These are phyloP conservation scores for Aureobasidium sp. DNA, from an alignment of 2,329 filamentous ascomycete genomes.

Conservation along the genomic window DNA sequence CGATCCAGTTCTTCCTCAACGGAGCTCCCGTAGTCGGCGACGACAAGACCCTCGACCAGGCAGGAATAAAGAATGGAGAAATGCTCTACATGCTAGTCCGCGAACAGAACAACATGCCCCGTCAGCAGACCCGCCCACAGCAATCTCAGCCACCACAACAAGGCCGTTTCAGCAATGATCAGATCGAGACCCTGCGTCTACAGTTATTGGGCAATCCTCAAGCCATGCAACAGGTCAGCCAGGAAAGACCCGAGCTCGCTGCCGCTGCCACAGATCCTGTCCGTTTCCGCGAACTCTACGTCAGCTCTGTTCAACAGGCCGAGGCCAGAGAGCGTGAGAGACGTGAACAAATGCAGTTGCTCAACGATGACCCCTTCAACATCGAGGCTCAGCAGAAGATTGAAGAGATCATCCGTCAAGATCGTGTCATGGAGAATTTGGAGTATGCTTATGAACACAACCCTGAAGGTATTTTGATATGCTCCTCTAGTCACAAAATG, in stretches of 20 bases:
- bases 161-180: slow-evolving; percentile 22
- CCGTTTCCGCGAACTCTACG: slow-evolving; percentile 67
- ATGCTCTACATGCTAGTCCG: slow-evolving; percentile 81
- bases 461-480: slow-evolving; percentile 65
- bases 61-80: slow-evolving; percentile 78
- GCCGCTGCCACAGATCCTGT: slow-evolving; percentile 67
- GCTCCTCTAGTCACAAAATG: neutral
- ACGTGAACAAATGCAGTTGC: slow-evolving; percentile 70
- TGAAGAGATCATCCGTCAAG: slow-evolving; percentile 93
- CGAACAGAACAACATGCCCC: slow-evolving; percentile 39
- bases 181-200: slow-evolving; percentile 76
- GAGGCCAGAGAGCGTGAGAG: slow-evolving; percentile 67
- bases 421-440: slow-evolving; percentile 88
- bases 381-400: slow-evolving; percentile 85
- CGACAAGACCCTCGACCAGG: slow-evolving; percentile 70
- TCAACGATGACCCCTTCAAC: slow-evolving; percentile 94
- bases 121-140: slow-evolving; percentile 32
- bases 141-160: slow-evolving; percentile 20
- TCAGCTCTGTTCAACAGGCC: slow-evolving; percentile 62
- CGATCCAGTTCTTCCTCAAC: slow-evolving; percentile 86
- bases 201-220: slow-evolving; percentile 74
- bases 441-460: slow-evolving; percentile 97
- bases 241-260: slow-evolving; percentile 69
- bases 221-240: slow-evolving; percentile 62
- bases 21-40: slow-evolving; percentile 73